Base-by-base conservation (phyloP, 148 eudicot species). In the Rhododendron griersonianum region DNA sequence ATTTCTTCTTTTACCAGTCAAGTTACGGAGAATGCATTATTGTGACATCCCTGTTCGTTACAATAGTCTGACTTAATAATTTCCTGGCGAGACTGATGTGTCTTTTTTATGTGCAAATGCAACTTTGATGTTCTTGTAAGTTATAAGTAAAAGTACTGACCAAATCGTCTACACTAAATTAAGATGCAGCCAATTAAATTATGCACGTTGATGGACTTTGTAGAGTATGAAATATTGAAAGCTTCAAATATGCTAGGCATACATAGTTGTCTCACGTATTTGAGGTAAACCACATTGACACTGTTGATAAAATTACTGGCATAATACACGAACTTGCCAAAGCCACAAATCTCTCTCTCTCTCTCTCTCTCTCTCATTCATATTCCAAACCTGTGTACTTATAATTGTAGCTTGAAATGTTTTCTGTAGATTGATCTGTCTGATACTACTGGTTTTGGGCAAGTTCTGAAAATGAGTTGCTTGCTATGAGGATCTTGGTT, bases 401-500 rank as follows among this genome's bases (percentile, higher is more conserved):
- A 16, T n/a, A 15, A 18, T 21, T 37, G 59, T 13, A 25, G 81
- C 48, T 76, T 5, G 35, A n/a, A 39, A 11, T 82, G 51, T 19
- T 25, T 82, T 33, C 59, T 82, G 2, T 83, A 39, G 53, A 45
- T 35, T 45, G n/a, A 13, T 45, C 37, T 37, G 39, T 84, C 6
- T 69, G 78, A 71, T 86, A 18, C 10, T 51, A 81, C 33, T 23
- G 53, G 80, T 45, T 59, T 45, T 53, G 14, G 35, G 7, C 16
- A 48, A 73, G 73, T 82, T 47, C 28, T n/a, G n/a, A 78, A n/a
- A 47, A 78, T 78, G 67, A 44, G 73, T 37, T 86, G 57, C 81
- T 82, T 75, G 57, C 25, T 25, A 33, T 7, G 16, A 28, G 33
- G 69, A 71, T 59, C 33, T 83, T 65, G 82, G 37, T 76, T 63